These are phyloP conservation scores for Ceratobasidium sp. DNA, from an alignment of 1,284 basidiomycete species.

Conservation along the genomic window DNA sequence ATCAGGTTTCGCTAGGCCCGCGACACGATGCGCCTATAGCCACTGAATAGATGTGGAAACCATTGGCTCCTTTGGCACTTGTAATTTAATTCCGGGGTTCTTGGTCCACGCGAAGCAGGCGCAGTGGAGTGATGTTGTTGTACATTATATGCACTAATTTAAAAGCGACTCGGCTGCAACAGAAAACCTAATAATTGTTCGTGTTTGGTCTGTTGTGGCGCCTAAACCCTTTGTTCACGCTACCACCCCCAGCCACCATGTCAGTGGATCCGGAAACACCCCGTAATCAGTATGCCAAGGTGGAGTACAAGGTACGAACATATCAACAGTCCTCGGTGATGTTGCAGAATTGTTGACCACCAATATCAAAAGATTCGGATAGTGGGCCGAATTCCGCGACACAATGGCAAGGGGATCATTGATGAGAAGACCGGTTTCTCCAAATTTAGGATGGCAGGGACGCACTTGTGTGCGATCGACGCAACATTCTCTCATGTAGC, in stretches of 20 bases:
- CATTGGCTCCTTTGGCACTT: no score
- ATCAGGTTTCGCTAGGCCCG: no score
- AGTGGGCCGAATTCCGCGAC: constrained; percentile 12
- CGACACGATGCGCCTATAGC: no score
- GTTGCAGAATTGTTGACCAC: not conserved
- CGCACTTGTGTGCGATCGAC: constrained; percentile 23
- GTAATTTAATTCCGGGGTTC: no score
- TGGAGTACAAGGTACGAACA: not conserved
- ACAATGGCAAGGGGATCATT: not conserved
- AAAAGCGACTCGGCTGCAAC: not conserved
- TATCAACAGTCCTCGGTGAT: not conserved
- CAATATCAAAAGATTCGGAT: constrained; percentile 21
- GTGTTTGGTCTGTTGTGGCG: constrained; percentile 15
- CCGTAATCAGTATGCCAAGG: constrained; percentile 21
- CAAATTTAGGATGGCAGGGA: constrained; percentile 11
- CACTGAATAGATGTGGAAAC: no score
- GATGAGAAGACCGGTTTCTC: not conserved
- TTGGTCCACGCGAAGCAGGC: no score
- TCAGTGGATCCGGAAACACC: constrained; percentile 20
- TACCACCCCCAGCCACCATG: constrained; percentile 17
- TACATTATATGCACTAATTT: not conserved
- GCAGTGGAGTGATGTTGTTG: no score
- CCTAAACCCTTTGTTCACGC: not conserved
- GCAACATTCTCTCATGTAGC: constrained; percentile 29
- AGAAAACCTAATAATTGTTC: not conserved